Conservation (phyloP, 768 basidiomycete genomes). For the Boletus rubroflammeus region DNA sequence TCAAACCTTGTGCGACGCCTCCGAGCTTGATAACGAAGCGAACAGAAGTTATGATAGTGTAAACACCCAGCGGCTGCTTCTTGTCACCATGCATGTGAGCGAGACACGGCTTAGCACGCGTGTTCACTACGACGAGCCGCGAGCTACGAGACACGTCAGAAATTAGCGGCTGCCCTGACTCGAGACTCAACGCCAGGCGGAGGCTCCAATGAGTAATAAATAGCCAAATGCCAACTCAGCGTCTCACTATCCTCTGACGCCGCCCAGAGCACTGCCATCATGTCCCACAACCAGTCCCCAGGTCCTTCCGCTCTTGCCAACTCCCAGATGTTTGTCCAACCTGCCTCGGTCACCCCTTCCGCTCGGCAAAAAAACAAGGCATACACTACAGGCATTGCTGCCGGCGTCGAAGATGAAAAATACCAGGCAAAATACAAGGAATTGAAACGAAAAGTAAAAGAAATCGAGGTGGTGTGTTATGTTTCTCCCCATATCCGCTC, state of each 20-base stretch:
- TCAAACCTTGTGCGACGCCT: conserved; percentile 4
- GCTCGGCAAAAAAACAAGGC: conserved; percentile 47
- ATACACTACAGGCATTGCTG: conserved; percentile 60
- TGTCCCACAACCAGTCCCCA: conserved; percentile 64
- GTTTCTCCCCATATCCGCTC: background rate
- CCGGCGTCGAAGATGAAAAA: conserved; percentile 80
- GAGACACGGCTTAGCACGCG: background rate
- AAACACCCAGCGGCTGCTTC: background rate
- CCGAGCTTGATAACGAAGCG: conserved; percentile 5
- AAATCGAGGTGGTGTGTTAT: conserved; percentile 71
- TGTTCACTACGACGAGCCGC: conserved; percentile 1
- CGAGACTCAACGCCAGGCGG: conserved; percentile 28
- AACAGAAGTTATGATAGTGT: background rate
- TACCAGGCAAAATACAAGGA: conserved; percentile 88
- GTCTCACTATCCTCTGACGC: conserved; percentile 35
- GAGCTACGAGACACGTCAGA: conserved; percentile 11
- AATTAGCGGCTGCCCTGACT: conserved; percentile 12
- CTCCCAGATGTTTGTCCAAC: conserved; percentile 34
- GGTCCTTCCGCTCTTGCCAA: conserved; percentile 43
- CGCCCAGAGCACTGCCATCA: conserved; percentile 44
- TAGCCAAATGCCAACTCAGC: conserved; percentile 24
- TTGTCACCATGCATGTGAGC: background rate
- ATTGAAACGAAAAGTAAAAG: conserved; percentile 81
- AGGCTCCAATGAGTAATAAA: conserved; percentile 28
- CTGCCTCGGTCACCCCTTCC: conserved; percentile 29